phyloP scores from a whole-genome alignment of 345 rosid genomes.

The Rubroshorea leprosula region DNA sequence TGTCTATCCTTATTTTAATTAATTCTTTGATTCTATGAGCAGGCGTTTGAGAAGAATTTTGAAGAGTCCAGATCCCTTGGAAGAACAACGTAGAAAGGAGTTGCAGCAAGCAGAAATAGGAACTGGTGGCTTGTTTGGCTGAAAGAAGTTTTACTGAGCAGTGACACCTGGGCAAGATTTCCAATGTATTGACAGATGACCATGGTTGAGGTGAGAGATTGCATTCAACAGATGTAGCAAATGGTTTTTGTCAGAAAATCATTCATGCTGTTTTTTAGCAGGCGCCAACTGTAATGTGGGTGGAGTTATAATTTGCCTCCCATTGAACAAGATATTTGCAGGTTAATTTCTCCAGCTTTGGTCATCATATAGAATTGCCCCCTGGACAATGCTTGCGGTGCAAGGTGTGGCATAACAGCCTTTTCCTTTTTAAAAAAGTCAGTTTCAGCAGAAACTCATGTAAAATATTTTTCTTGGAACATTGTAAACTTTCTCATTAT shows the following conservation, averaged over 20 bases:
- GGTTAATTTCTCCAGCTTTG: conserved; percentile 48
- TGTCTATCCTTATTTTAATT: background rate
- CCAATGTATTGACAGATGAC: conserved; percentile 18
- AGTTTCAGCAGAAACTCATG: conserved; percentile 62
- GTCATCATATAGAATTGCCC: conserved; percentile 40
- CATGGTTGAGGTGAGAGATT: conserved; percentile 60
- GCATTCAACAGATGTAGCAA: conserved; percentile 59
- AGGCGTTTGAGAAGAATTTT: conserved; percentile 80
- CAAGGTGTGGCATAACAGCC: conserved; percentile 82
- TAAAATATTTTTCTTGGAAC: conserved; percentile 51
- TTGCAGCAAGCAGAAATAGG: conserved; percentile 68
- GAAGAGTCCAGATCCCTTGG: conserved; percentile 99
- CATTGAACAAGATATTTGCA: conserved; percentile 44
- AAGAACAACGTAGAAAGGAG: conserved; percentile 96
- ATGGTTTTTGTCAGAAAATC: conserved; percentile 64
- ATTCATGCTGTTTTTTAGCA: conserved; percentile 61
- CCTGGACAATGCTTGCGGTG: conserved; percentile 59
- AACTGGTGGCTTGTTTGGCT: conserved; percentile 89
- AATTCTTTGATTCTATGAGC: background rate
- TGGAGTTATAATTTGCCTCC: conserved; percentile 43
- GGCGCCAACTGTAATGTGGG: conserved; percentile 51
- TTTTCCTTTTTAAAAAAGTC: conserved; percentile 35
- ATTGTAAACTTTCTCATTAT: conserved; percentile 42
- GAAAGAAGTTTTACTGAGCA: conserved; percentile 20
- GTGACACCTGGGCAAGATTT: conserved; percentile 25